A percentile compares a stretch with the other conserved stretches of the same genome.
These are phyloP conservation scores for Zopfochytrium polystomum DNA, from an alignment of 371 early-diverging fungal genomes.

Conservation along the genomic window DNA sequence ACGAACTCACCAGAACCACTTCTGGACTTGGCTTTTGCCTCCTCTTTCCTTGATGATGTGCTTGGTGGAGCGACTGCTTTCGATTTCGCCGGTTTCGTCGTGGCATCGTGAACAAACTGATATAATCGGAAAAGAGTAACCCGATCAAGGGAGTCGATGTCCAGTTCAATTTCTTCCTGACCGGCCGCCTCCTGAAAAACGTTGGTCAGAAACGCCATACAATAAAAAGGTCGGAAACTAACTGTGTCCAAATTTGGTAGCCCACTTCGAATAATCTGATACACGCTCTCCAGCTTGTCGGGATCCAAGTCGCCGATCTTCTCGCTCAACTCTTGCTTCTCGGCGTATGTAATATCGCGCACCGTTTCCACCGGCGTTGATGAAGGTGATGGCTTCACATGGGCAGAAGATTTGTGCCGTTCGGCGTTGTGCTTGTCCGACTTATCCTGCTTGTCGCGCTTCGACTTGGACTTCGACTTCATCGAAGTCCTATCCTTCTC, in stretches of 20 bases:
- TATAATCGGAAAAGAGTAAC: conserved; percentile 81
- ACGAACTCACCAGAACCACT: background rate
- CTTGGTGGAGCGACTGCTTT: background rate
- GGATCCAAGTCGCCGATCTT: conserved; percentile 74
- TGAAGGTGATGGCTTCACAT: too few relatives aligned
- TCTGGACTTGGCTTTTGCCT: background rate
- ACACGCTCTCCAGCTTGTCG: conserved; percentile 75
- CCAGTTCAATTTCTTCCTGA: conserved; percentile 90
- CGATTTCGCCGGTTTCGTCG: conserved; percentile 11
- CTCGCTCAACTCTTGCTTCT: conserved; percentile 84
- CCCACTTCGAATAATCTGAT: conserved; percentile 80
- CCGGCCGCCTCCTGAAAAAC: conserved; percentile 42
- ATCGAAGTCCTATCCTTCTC: conserved; percentile 27
- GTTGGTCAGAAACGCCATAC: conserved; percentile 1
- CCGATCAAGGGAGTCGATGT: conserved; percentile 85
- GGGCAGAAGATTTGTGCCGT: too few relatives aligned
- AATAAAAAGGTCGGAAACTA: conserved; percentile 5
- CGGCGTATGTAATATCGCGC: conserved; percentile 69
- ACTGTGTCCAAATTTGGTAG: conserved; percentile 67
- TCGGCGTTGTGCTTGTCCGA: too few relatives aligned
- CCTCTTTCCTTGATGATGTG: conserved; percentile 1
- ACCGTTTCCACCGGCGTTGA: too few relatives aligned
- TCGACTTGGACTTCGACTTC: conserved; percentile 47
- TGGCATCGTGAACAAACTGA: conserved; percentile 63
- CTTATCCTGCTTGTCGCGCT: background rate